Conservation (phyloP, 768 basidiomycete species). For the Collybia sp. region DNA sequence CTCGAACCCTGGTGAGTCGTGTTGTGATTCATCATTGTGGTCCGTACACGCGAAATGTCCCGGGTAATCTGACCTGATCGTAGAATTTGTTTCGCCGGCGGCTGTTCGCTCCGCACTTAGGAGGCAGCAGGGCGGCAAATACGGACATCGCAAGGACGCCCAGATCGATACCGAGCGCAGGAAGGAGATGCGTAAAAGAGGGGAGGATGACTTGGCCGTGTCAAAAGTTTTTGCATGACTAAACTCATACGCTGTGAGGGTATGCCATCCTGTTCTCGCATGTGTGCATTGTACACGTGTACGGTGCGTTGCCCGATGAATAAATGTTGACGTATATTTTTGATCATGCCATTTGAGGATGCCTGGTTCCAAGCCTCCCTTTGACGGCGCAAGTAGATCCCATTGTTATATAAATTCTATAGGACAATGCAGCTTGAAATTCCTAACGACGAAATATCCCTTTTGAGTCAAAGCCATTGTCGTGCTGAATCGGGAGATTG, state of each 20-base stretch:
- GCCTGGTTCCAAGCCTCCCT: not conserved
- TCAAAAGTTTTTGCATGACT: constrained; percentile 84
- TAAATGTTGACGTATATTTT: too few species aligned
- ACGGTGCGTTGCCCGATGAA: constrained; percentile 3
- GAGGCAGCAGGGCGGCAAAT: constrained; percentile 75
- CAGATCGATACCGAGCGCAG: constrained; percentile 62
- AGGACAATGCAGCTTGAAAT: too few species aligned
- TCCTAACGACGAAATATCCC: too few species aligned
- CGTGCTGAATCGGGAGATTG: too few species aligned
- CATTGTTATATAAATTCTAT: too few species aligned
- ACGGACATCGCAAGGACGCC: constrained; percentile 76
- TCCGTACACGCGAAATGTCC: not conserved
- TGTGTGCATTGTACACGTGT: too few species aligned
- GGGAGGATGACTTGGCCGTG: constrained; percentile 79
- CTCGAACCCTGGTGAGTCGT: constrained; percentile 80
- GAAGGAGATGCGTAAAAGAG: constrained; percentile 56
- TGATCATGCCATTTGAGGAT: constrained; percentile 2
- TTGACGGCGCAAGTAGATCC: not conserved
- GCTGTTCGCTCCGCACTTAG: constrained; percentile 67
- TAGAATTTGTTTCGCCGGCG: constrained; percentile 92
- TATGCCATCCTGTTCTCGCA: too few species aligned
- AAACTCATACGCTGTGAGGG: not conserved
- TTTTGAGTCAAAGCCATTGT: too few species aligned
- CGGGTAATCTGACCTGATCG: not conserved
- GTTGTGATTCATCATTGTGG: constrained; percentile 1